phyloP scores from a whole-genome alignment of 2,329 filamentous ascomycete genomes.

The Botryotinia calthae region DNA sequence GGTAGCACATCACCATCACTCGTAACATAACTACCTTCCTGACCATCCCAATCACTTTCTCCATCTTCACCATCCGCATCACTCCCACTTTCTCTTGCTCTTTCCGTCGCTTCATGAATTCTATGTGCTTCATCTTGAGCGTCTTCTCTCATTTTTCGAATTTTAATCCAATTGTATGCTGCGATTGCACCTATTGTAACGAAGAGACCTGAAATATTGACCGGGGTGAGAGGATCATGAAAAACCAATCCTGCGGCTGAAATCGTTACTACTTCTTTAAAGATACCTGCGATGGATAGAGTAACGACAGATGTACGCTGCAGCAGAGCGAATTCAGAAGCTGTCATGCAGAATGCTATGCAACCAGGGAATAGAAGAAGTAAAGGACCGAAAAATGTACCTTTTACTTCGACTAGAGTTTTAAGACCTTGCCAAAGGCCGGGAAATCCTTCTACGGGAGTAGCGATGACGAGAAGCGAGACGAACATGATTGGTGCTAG shows the following conservation, averaged over 20 bases:
- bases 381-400: constrained; percentile 60
- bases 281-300: constrained; percentile 93
- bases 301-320: constrained; percentile 96
- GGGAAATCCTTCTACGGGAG: constrained; percentile 79
- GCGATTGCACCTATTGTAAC: constrained; percentile 84
- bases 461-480: constrained; percentile 73
- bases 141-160: constrained; percentile 80
- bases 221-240: constrained; percentile 77
- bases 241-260: constrained; percentile 84
- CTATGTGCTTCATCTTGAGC: constrained; percentile 55
- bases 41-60: constrained; percentile 34
- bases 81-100: constrained; percentile 25
- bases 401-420: constrained; percentile 64
- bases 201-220: constrained; percentile 85
- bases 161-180: constrained; percentile 93
- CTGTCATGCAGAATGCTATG: constrained; percentile 95
- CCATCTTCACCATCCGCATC: constrained; percentile 31
- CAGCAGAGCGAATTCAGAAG: constrained; percentile 90
- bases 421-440: constrained; percentile 65
- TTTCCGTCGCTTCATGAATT: constrained; percentile 22
- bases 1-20: constrained; percentile 36
- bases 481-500: constrained; percentile 97
- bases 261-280: constrained; percentile 98
- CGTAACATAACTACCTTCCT: constrained; percentile 32
- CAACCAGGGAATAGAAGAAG: constrained; percentile 86